These are phyloP conservation scores for Gonium pectorale DNA, from an alignment of 139 green algal genomes.

Conservation along the genomic window DNA sequence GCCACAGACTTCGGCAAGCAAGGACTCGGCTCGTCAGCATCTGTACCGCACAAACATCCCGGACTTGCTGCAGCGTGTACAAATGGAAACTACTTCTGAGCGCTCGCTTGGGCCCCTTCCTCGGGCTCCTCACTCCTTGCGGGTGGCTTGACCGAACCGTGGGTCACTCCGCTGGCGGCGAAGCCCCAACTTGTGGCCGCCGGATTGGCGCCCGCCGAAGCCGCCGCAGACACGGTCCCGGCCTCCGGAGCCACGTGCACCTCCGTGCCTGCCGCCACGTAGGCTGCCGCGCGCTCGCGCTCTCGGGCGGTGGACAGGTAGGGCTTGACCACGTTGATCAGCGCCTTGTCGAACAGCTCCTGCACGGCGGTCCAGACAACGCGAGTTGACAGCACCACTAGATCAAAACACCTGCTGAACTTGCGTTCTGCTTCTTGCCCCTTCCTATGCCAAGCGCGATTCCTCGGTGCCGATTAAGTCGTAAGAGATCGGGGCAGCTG, in stretches of 20 bases:
- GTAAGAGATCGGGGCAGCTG: too few species aligned
- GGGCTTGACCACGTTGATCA: slow-evolving; percentile 11
- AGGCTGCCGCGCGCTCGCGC: neutral
- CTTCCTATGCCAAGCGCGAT: too few species aligned
- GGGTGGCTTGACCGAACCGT: neutral
- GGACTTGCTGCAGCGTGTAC: too few species aligned
- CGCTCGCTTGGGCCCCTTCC: too few species aligned
- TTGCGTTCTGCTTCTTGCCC: too few species aligned
- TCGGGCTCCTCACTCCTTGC: neutral
- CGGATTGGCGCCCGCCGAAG: neutral
- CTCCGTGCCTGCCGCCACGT: slow-evolving; percentile 13
- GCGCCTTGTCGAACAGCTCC: slow-evolving; percentile 49
- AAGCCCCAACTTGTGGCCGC: slow-evolving; percentile 31
- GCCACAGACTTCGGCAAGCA: too few species aligned
- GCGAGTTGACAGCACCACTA: too few species aligned
- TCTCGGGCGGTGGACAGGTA: neutral
- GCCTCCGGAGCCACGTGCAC: slow-evolving; percentile 24
- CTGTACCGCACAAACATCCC: too few species aligned
- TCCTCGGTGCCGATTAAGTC: too few species aligned
- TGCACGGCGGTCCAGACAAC: neutral
- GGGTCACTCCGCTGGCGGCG: slow-evolving; percentile 9
- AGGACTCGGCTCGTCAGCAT: too few species aligned
- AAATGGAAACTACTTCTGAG: too few species aligned
- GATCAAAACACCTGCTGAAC: too few species aligned
- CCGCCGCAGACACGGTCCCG: neutral